Evolutionary conservation across 495 filamentous ascomycete species (phyloP).

Genomic region (Hypoxylon subgilvum): DNA sequence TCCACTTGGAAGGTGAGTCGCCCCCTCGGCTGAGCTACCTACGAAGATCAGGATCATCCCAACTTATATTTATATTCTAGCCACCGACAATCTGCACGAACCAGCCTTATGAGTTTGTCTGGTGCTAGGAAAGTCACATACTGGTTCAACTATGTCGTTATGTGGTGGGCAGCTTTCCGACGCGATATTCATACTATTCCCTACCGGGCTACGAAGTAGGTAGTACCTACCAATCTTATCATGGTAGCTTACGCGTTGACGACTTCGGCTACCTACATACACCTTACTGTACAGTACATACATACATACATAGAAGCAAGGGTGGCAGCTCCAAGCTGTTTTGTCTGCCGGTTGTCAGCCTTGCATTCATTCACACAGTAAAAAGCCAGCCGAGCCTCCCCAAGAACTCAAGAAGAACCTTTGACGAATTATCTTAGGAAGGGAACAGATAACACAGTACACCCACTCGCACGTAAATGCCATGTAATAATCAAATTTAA

Average conservation of each 20-base stretch:
- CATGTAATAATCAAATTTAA: too few relatives aligned
- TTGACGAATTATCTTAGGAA: conserved; percentile 3
- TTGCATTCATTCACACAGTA: conserved; percentile 22
- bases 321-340: too few relatives aligned
- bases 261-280: too few relatives aligned
- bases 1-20: conserved; percentile 92
- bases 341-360: conserved; percentile 26
- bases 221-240: conserved; percentile 1
- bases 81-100: conserved; percentile 84
- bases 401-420: conserved; percentile 7
- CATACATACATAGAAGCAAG: not conserved
- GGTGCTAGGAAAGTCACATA: too few relatives aligned
- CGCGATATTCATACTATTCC: conserved; percentile 10
- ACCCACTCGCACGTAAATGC: too few relatives aligned
- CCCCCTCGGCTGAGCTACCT: not conserved
- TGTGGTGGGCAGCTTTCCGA: too few relatives aligned
- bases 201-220: not conserved
- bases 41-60: not conserved
- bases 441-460: conserved; percentile 1
- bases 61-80: conserved; percentile 49
- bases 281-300: not conserved
- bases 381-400: not conserved
- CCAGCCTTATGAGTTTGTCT: conserved; percentile 72
- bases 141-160: too few relatives aligned
- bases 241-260: not conserved